Evolutionary conservation across 176 grass and related monocot species (phyloP), one percentile per base, ranked within the genome.

Genomic region (Avena eriantha): DNA sequence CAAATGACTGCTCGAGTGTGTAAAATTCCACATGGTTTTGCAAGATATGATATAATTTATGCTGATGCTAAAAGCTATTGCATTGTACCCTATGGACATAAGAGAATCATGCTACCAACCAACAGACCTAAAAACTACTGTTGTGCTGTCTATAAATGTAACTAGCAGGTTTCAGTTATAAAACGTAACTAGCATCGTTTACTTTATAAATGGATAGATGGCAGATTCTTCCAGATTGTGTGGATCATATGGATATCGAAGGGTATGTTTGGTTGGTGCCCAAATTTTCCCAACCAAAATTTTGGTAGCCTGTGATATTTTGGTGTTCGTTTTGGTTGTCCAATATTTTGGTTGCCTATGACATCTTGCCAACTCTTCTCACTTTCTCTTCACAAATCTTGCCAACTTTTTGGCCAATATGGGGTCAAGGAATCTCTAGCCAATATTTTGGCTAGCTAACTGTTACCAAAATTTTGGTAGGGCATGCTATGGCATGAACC

Each of bases 21-120:
- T 17, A 85, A 17, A 5, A 8, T 26, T 15, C 34, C 8, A 5
- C 34, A 3, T 39, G 17, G 66, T 36, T 36, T 33, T 31, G n/a
- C n/a, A 76, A 41, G 0, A 55, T 3, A 73, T 24, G 14, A 19
- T 8, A 71, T 24, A 43, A n/a, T 48, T 51, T 39, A 77, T 77
- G 29, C 13, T 7, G 3, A 51, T 54, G 29, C 46, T 54, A 77
- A 13, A 84, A 84, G 70, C 0, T 63, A 76, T 14, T 17, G 0
- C 59, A n/a, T 22, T 60, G 70, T 80, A 36, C 85, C 50, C 74
- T 89, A 22, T 67, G 56, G 76, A 60, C 2, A 69, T 45, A 59
- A 61, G 26, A 41, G 9, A 60, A 76, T 41, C 50, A 77, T 86
- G 14, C 19, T 82, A 59, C 41, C 7, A 8, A 55, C 71, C 19